phyloP scores from a whole-genome alignment of 2,329 filamentous ascomycete genomes.

The Chaetomium strumarium region DNA sequence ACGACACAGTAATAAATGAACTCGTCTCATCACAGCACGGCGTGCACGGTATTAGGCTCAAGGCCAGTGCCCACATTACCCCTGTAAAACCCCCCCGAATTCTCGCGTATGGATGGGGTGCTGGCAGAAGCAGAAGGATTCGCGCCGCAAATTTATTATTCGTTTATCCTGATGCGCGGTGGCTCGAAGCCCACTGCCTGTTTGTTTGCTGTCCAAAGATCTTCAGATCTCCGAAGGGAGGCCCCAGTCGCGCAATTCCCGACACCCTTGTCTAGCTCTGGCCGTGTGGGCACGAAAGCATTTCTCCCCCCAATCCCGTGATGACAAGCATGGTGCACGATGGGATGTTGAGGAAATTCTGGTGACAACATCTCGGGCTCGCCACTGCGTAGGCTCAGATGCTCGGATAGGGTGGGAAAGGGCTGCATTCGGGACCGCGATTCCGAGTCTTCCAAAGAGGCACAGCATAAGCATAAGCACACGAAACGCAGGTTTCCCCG shows the following conservation, averaged over 20 bases:
- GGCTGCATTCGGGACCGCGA: constrained; percentile 11
- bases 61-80: constrained; percentile 18
- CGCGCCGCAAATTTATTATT: constrained; percentile 12
- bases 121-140: constrained; percentile 11
- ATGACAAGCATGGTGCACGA: constrained; percentile 15
- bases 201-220: constrained; percentile 18
- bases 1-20: constrained; percentile 17
- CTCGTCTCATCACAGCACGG: constrained; percentile 21
- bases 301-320: constrained; percentile 7
- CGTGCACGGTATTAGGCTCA: constrained; percentile 19
- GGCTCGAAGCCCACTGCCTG: constrained; percentile 3
- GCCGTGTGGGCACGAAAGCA: constrained; percentile 1
- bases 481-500: constrained; percentile 4
- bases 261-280: constrained; percentile 2
- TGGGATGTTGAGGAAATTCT: constrained; percentile 14
- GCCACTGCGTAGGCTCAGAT: constrained; percentile 14
- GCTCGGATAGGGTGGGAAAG: constrained; percentile 16
- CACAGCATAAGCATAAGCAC: constrained; percentile 12
- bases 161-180: constrained; percentile 21
- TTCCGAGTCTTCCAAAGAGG: background rate
- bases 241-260: constrained; percentile 16
- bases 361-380: constrained; percentile 15
- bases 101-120: constrained; percentile 1
- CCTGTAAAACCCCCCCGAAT: background rate
- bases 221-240: constrained; percentile 12